Base-by-base conservation (phyloP, 441 rosid genomes). In the Gossypium trilobum region DNA sequence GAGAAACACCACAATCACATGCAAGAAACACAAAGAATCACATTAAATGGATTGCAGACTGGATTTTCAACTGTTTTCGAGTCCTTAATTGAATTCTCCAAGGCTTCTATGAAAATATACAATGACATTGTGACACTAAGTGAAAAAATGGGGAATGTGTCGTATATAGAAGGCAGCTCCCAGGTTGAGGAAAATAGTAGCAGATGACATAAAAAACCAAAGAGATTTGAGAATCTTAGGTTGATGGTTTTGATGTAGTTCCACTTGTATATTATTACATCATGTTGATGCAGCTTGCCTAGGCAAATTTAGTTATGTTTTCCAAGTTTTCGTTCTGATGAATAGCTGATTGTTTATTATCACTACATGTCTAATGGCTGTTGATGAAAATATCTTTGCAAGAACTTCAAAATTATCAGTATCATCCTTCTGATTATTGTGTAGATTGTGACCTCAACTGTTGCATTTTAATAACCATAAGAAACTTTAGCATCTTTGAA, bases 21-120 rank as follows among this genome's bases (percentile, higher is more conserved):
- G 80, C 85, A 81, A 73, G 89, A 87, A 82, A 89, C 92, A 23
- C 87, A 86, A 19, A 85, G 88, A 78, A 77, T 84, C 58, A 88
- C 87, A 14, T 63, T 89, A 19, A 78, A 72, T 44, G 89, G 95
- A 29, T 77, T 89, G 27, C 95, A 77, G 75, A 82, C 84, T 0
- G 88, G 92, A 39, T 84, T 89, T 77, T 68, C 74, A 0, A 19
- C 77, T 0, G 87, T 88, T 59, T 88, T 89, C 0, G 84, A 83
- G 71, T 82, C 91, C 1, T 63, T 89, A 9, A 58, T 81, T 0
- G 89, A 83, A 50, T 88, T 87, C 83, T 83, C 87, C 2, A 85
- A 81, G 72, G 84, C 85, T 44, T 82, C 87, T 46, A 74, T 78
- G 71, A 86, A 78, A 16, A 83, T 89, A 87, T 89, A 86, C 73